These are phyloP conservation scores for Myrica gale DNA, from an alignment of 306 rosid species.

Conservation along the genomic window DNA sequence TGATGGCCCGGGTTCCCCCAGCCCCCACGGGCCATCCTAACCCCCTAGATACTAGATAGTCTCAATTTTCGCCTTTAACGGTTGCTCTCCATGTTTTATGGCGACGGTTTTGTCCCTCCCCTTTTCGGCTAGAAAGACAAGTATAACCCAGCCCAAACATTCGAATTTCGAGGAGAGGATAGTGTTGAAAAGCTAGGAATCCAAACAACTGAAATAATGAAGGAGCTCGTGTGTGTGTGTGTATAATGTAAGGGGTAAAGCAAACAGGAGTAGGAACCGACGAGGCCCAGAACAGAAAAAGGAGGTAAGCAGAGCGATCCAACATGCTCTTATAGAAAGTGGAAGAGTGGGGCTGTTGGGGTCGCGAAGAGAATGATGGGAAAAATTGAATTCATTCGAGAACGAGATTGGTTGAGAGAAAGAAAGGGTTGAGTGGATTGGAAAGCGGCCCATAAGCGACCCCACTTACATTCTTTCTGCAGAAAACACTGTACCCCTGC, in stretches of 20 bases:
- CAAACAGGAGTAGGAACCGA: constrained; percentile 20
- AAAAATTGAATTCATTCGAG: constrained; percentile 46
- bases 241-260: background rate
- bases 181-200: background rate
- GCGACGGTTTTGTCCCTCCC: constrained; percentile 16
- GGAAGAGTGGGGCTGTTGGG: constrained; percentile 31
- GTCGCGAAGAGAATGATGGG: constrained; percentile 58
- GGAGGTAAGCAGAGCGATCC: constrained; percentile 32
- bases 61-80: constrained; percentile 36
- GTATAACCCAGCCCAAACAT: background rate
- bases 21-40: constrained; percentile 13
- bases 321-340: constrained; percentile 15
- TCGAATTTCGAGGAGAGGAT: background rate
- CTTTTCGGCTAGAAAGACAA: background rate
- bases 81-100: constrained; percentile 28
- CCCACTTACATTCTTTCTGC: constrained; percentile 54
- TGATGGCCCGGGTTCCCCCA: constrained; percentile 34
- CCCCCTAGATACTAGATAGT: constrained; percentile 28
- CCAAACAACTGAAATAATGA: background rate
- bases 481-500: constrained; percentile 24
- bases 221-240: background rate
- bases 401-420: constrained; percentile 41
- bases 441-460: constrained; percentile 33
- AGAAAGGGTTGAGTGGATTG: constrained; percentile 27
- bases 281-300: constrained; percentile 29